Percentiles rank a stretch among this genome's conserved stretches.
Conservation (phyloP, 75 land plant species). For the Selaginella moellendorffii region DNA sequence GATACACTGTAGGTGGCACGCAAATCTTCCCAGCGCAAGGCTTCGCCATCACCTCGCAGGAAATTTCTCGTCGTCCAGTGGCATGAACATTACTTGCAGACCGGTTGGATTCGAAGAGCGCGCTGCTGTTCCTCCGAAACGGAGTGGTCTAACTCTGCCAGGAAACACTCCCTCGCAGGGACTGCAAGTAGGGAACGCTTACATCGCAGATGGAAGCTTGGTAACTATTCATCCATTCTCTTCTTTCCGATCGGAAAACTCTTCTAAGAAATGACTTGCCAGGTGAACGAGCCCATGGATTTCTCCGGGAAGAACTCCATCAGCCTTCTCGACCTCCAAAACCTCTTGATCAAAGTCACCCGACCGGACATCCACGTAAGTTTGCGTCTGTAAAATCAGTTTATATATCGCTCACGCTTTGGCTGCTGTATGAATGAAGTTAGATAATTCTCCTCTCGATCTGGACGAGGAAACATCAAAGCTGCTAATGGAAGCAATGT, state of each 20-base stretch:
- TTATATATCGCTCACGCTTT: too few relatives aligned
- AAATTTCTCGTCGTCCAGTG: neutral
- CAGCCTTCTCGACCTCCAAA: conserved; percentile 25
- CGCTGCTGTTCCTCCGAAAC: conserved; percentile 22
- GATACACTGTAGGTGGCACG: conserved; percentile 25
- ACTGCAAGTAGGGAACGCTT: conserved; percentile 21
- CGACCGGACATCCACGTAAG: conserved; percentile 30
- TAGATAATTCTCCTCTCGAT: conserved; percentile 16
- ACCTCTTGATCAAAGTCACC: conserved; percentile 26
- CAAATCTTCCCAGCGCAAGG: conserved; percentile 24
- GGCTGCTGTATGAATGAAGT: conserved; percentile 13
- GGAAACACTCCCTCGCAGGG: conserved; percentile 11
- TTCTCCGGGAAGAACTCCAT: conserved; percentile 29
- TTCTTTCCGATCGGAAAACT: neutral
- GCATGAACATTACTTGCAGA: neutral
- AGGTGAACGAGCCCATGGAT: conserved; percentile 30
- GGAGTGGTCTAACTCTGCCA: conserved; percentile 14
- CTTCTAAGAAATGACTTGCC: conserved; percentile 1
- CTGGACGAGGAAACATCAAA: conserved; percentile 14
- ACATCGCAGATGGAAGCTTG: conserved; percentile 10
- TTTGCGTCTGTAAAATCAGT: too few relatives aligned
- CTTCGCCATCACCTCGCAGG: conserved; percentile 27
- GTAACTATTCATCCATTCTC: neutral
- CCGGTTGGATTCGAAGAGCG: neutral
- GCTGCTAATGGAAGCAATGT: conserved; percentile 32